Percentiles rank a stretch among this genome's conserved stretches.
Evolutionary conservation across 352 stramenopile genomes (phyloP).

Genomic region (Globisporangium abappressorium): DNA sequence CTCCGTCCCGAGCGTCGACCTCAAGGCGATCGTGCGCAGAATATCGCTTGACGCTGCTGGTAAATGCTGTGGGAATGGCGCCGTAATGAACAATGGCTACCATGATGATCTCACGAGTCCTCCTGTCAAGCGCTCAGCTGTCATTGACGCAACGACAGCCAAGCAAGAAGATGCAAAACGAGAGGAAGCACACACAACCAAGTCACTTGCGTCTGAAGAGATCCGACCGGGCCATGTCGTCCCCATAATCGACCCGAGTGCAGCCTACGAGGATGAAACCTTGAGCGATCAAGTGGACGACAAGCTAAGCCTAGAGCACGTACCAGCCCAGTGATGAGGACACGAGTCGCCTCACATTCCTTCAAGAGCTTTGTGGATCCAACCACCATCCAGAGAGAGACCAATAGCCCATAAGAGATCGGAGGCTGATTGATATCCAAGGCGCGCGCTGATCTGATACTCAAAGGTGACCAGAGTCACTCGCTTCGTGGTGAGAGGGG

Average conservation of each 20-base stretch:
- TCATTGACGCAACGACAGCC: background rate
- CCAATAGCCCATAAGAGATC: background rate
- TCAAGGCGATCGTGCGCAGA: constrained; percentile 4
- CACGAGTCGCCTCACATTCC: background rate
- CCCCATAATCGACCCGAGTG: background rate
- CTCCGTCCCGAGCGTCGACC: background rate
- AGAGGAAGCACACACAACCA: background rate
- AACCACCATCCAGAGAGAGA: no score
- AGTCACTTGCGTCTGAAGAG: background rate
- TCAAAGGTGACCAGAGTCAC: background rate
- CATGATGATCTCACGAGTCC: background rate
- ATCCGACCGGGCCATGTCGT: background rate
- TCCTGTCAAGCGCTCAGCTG: background rate
- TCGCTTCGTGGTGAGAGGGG: background rate
- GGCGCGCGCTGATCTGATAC: background rate
- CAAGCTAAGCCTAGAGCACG: background rate
- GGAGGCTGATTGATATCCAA: background rate
- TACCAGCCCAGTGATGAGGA: background rate
- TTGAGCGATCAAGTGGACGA: background rate
- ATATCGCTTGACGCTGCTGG: background rate
- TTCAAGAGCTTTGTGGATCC: no score
- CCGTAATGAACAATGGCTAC: background rate
- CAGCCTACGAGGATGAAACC: background rate
- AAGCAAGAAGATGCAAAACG: background rate
- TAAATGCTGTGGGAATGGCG: background rate